phyloP scores from a whole-genome alignment of 129 eudicot species.

The Tanacetum coccineum region DNA sequence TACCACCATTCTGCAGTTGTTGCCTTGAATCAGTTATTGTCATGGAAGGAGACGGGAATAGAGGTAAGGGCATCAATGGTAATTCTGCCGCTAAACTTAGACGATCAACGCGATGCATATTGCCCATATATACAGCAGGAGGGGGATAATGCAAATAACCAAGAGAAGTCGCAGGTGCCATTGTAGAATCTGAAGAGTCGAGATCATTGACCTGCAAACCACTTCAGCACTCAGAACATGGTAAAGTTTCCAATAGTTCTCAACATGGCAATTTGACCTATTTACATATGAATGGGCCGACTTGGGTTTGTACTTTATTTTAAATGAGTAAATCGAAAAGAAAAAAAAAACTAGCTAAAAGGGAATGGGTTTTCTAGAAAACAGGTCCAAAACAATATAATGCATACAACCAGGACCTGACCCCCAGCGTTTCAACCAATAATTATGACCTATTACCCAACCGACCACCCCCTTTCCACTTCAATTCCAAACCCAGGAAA shows the following conservation, averaged over 20 bases:
- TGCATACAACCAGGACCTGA: too few species aligned
- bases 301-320: background rate
- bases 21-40: too few species aligned
- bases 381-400: too few species aligned
- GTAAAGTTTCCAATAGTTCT: background rate
- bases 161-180: slow-evolving; percentile 67
- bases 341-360: too few species aligned
- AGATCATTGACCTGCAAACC: slow-evolving; percentile 56
- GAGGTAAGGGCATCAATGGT: too few species aligned
- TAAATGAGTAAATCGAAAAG: slow-evolving; percentile 19
- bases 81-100: too few species aligned
- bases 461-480: background rate
- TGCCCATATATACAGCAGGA: slow-evolving; percentile 81
- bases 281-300: background rate
- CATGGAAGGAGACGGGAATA: too few species aligned
- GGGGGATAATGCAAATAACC: slow-evolving; percentile 83
- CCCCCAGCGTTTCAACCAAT: too few species aligned
- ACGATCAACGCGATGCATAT: slow-evolving; percentile 54
- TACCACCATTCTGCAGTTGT: too few species aligned
- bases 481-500: background rate
- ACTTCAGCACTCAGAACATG: slow-evolving; percentile 21
- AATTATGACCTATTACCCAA: too few species aligned
- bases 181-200: slow-evolving; percentile 48
- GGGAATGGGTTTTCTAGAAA: too few species aligned
- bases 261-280: background rate